Base-by-base conservation (phyloP, 1,284 basidiomycete species). In the Apiotrichum veenhuisii region DNA sequence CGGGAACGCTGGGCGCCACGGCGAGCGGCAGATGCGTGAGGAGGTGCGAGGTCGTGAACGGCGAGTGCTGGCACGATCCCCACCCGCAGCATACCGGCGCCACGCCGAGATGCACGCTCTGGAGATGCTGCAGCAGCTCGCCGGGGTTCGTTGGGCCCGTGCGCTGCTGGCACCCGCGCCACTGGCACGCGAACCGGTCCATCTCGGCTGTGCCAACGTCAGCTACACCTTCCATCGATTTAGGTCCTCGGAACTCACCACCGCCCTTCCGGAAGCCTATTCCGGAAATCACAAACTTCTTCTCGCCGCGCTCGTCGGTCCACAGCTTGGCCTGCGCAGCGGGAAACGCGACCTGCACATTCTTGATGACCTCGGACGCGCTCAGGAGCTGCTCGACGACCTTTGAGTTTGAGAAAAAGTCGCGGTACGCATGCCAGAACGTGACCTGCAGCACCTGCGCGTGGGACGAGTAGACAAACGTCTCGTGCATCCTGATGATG, bases 361-460 rank as follows among this genome's bases (percentile, higher is more conserved):
- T 75, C 59, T 74, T 74, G 65, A 77, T 76, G 18, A 76, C 70
- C 54, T 77, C 76, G 9, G 71, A 68, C 5, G 74, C 76, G 43
- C 63, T 61, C n/a, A 76, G 52, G 12, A 76, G 56, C 47, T 67
- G 68, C 49, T 75, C 68, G 30, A 68, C 62, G 20, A 70, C 68
- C 3, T 59, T 47, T 3, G 64, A 59, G 50, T 66, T 60, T 17
- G 60, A 59, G 67, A 77, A 77, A 53, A 75, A 74, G 53, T 72
- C 70, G 12, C 70, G 65, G 57, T 77, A 77, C 22, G 73, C 69
- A 41, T 71, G 69, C 74, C 74, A 77, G 63, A 77, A 75, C 0
- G 69, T 67, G n/a, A 74, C 71, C 58, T 77, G 76, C 27, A 70
- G 66, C 11, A 76, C 48, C 50, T 76, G 69, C 1, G 72, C 65